Base-by-base conservation (phyloP, 2,329 filamentous ascomycete species). In the Neurospora sp. region DNA sequence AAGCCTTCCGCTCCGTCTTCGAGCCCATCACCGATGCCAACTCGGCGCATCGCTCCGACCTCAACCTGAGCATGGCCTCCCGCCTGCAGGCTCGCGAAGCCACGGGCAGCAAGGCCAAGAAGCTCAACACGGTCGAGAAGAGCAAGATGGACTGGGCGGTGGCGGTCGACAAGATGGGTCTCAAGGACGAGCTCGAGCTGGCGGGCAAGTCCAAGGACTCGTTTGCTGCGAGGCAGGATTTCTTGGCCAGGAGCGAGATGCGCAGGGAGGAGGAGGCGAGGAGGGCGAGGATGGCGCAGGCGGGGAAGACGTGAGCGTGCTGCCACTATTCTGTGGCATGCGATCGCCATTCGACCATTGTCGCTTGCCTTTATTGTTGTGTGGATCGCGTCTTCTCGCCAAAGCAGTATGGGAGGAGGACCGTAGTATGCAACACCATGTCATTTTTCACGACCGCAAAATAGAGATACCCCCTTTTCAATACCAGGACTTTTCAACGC, bases 121-220 rank as follows among this genome's bases (percentile, higher is more conserved):
- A 91, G 77, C 82, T 91, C 73, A 91, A 89, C 77, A 89, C 88
- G 17, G 87, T 91, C 17, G 88, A 91, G 80, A 91, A 91, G 84
- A 90, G 88, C 75, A 84, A 88, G 68, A 89, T 91, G 86, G 89
- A 91, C 78, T 91, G 89, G 89, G 89, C 89, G 3, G 88, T 88
- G 12, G 91, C 86, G 74, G 89, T 91, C 70, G 89, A 91, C 79
- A 87, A 89, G 77, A 89, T 90, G 78, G 89, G 89, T 8, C 89
- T 91, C 79, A 85, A 88, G 77, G 88, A 91, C 78, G 89, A 91
- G 78, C 81, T 91, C 70, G 85, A 86, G 78, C 81, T 89, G 66
- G 88, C 89, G 33, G 87, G 88, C 70, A 87, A 86, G 80, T 87
- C 86, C 41, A 91, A 91, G 80, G 84, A 85, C 72, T 89, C 87